Conservation (phyloP, 148 eudicot genomes). For the Rhododendron mucronatum region DNA sequence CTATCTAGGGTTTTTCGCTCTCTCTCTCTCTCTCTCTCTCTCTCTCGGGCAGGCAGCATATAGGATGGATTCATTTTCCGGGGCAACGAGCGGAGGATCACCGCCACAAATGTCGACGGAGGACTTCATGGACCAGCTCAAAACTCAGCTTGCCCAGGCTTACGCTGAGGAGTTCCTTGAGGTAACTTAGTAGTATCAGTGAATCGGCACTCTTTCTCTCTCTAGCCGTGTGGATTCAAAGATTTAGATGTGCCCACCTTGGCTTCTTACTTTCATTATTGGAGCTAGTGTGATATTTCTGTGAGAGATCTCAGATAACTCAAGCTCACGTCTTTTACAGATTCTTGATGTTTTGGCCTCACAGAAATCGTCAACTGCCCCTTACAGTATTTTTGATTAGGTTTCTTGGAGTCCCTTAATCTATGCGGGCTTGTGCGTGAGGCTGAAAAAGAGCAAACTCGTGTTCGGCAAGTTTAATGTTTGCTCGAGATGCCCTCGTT, state of each 20-base stretch:
- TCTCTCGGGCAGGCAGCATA: not conserved
- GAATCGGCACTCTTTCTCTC: not conserved
- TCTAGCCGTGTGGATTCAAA: not conserved
- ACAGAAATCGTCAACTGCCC: not conserved
- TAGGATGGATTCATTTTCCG: conserved; percentile 44
- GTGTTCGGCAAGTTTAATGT: not conserved
- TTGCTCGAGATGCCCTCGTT: too few species aligned
- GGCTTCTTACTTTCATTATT: not conserved
- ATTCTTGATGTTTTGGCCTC: not conserved
- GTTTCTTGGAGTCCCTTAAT: too few species aligned
- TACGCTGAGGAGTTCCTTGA: conserved; percentile 75
- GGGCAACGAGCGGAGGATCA: conserved; percentile 33
- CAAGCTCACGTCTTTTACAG: not conserved
- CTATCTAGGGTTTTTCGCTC: not conserved
- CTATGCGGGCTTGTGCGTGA: not conserved
- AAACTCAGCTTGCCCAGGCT: conserved; percentile 71
- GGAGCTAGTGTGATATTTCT: too few species aligned
- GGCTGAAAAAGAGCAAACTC: not conserved
- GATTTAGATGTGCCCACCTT: not conserved
- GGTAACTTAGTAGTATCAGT: conserved; percentile 21
- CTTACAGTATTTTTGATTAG: not conserved
- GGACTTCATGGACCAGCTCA: conserved; percentile 55
- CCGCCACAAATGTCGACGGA: conserved; percentile 32
- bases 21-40: not conserved
- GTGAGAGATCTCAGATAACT: too few species aligned